Conservation (phyloP, 257 asterid species). For the Nicotiana knightiana region DNA sequence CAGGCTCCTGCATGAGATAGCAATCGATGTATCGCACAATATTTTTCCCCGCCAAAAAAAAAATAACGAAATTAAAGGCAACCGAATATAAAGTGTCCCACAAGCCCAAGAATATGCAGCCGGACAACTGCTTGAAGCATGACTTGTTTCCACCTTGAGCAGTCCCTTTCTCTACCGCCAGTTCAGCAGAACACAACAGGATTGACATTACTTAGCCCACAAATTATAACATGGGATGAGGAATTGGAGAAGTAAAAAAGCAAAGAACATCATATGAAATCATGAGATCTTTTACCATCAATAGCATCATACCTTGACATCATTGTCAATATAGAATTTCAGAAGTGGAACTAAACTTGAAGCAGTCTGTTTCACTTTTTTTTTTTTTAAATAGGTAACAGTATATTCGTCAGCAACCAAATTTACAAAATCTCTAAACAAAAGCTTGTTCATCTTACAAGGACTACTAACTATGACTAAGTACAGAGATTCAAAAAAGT, state of each 20-base stretch:
- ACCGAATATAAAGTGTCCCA: slow-evolving; percentile 82
- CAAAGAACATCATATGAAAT: background rate
- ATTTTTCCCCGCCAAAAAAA: background rate
- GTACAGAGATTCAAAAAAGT: background rate
- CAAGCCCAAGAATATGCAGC: slow-evolving; percentile 55
- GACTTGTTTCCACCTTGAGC: slow-evolving; percentile 75
- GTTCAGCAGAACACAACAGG: slow-evolving; percentile 70
- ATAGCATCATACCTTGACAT: slow-evolving; percentile 83
- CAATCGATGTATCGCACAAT: too few relatives aligned
- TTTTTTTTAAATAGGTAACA: background rate
- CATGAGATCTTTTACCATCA: slow-evolving; percentile 52
- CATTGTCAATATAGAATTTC: slow-evolving; percentile 81
- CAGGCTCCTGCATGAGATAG: too few relatives aligned
- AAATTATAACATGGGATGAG: slow-evolving; percentile 31
- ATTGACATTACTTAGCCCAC: slow-evolving; percentile 78
- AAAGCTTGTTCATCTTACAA: background rate
- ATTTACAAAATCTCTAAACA: background rate
- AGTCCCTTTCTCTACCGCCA: slow-evolving; percentile 77
- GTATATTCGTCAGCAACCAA: background rate
- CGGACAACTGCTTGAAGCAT: slow-evolving; percentile 66
- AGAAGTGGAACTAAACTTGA: slow-evolving; percentile 60
- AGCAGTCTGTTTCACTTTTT: background rate
- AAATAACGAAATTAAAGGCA: background rate
- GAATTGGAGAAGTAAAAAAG: slow-evolving; percentile 2
- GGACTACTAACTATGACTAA: background rate